Evolutionary conservation across 768 basidiomycete species (phyloP).

Genomic region (Mycena filopes): DNA sequence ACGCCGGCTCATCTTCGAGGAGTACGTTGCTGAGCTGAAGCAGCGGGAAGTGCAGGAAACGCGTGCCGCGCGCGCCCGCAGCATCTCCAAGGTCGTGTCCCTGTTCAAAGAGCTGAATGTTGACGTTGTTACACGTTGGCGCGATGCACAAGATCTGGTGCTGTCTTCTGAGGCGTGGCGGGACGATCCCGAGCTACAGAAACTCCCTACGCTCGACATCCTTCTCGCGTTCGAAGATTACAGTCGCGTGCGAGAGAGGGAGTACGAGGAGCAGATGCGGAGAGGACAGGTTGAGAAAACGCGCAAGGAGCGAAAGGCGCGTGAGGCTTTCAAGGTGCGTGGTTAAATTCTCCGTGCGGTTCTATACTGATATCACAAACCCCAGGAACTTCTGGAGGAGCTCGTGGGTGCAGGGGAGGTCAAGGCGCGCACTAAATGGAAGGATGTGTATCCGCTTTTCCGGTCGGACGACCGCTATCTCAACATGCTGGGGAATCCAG

Average conservation of each 20-base stretch:
- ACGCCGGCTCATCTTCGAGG: conserved; percentile 88
- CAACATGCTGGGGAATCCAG: conserved; percentile 89
- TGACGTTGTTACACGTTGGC: conserved; percentile 95
- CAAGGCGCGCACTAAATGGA: conserved; percentile 91
- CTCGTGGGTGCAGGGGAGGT: conserved; percentile 75
- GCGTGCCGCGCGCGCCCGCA: conserved; percentile 78
- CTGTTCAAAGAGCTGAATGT: conserved; percentile 91
- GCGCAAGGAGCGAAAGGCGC: conserved; percentile 85
- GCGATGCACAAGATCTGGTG: conserved; percentile 82
- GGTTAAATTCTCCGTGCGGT: not conserved
- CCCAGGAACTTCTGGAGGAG: conserved; percentile 75
- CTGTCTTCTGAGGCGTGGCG: conserved; percentile 83
- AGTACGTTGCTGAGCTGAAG: conserved; percentile 88
- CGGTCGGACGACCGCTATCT: conserved; percentile 85
- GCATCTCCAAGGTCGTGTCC: conserved; percentile 83
- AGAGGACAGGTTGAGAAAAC: conserved; percentile 85
- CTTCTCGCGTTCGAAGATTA: conserved; percentile 95
- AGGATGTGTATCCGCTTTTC: conserved; percentile 84
- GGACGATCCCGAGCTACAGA: conserved; percentile 78
- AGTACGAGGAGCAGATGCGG: conserved; percentile 89
- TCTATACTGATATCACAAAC: not conserved
- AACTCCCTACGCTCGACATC: conserved; percentile 90
- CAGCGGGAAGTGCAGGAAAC: conserved; percentile 90
- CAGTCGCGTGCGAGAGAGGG: conserved; percentile 87
- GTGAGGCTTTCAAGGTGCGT: conserved; percentile 89